These are phyloP conservation scores for Asterochloris erici DNA, from an alignment of 139 green algal species.

Conservation along the genomic window DNA sequence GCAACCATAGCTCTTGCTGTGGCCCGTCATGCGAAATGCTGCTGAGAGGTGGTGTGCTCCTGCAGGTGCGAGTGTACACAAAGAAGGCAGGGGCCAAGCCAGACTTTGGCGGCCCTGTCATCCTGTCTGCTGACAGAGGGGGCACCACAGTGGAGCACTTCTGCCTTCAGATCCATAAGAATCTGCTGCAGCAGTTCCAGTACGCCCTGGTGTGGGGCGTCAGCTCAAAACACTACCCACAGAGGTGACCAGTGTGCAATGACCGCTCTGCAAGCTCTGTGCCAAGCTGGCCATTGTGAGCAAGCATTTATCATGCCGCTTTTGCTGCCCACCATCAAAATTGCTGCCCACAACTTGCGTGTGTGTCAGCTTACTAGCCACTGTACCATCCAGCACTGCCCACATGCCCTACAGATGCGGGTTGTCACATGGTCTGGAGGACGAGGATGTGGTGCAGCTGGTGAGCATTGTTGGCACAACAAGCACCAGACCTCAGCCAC, in stretches of 20 bases:
- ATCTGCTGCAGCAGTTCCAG: conserved; percentile 77
- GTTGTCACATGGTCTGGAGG: conserved; percentile 53
- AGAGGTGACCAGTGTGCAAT: conserved; percentile 58
- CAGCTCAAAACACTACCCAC: conserved; percentile 93
- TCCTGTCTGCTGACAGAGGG: conserved; percentile 83
- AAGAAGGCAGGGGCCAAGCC: conserved; percentile 92
- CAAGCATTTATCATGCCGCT: too few species aligned
- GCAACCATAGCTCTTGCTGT: too few species aligned
- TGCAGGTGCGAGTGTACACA: conserved; percentile 92
- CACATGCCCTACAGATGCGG: conserved; percentile 24
- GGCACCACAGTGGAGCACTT: conserved; percentile 84
- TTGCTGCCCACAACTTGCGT: too few species aligned
- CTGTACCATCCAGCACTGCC: too few species aligned
- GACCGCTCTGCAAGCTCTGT: too few species aligned
- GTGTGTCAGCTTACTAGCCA: background rate
- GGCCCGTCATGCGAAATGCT: too few species aligned
- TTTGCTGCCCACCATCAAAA: too few species aligned
- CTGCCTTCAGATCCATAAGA: conserved; percentile 83
- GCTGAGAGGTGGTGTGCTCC: too few species aligned
- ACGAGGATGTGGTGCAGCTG: conserved; percentile 92
- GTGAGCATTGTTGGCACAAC: conserved; percentile 84
- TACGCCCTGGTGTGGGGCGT: conserved; percentile 96
- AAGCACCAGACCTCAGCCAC: too few species aligned
- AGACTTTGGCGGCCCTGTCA: conserved; percentile 94
- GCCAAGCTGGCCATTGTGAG: too few species aligned